Evolutionary conservation across 441 rosid species (phyloP).

Genomic region (Pelargonium cotyledonis): DNA sequence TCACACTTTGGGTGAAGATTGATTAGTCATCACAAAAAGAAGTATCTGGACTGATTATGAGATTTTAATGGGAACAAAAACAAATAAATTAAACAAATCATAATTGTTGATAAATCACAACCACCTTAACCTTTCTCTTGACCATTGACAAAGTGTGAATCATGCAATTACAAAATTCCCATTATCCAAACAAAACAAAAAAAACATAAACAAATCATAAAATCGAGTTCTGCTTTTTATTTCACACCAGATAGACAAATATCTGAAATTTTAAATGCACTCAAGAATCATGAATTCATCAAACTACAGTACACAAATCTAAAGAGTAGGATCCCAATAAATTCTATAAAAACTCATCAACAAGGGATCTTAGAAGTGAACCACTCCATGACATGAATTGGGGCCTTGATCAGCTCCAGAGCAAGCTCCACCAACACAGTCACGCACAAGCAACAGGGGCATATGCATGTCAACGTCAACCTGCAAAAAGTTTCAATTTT

Average conservation of each 20-base stretch:
- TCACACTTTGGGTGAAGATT: neutral
- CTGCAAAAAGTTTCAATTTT: conserved; percentile 28
- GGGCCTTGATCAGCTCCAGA: conserved; percentile 63
- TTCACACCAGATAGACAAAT: neutral
- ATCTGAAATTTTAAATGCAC: neutral
- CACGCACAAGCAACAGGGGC: conserved; percentile 54
- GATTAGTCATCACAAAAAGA: too few relatives aligned
- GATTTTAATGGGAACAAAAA: neutral
- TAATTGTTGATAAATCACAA: neutral
- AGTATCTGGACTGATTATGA: neutral
- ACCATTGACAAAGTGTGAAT: neutral
- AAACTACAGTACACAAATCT: neutral
- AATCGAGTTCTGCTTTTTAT: neutral
- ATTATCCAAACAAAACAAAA: neutral
- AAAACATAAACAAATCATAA: neutral
- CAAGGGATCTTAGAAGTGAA: conserved; percentile 63
- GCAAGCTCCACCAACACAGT: conserved; percentile 58
- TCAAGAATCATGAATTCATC: too few relatives aligned
- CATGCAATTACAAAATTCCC: neutral
- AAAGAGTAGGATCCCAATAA: neutral
- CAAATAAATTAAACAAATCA: neutral
- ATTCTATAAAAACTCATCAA: conserved; percentile 17
- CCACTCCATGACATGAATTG: conserved; percentile 65
- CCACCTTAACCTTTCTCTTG: too few relatives aligned
- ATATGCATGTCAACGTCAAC: conserved; percentile 49